Evolutionary conservation across 192 early-diverging fungal genomes (phyloP).

Genomic region (Phlyctochytrium planicorne): DNA sequence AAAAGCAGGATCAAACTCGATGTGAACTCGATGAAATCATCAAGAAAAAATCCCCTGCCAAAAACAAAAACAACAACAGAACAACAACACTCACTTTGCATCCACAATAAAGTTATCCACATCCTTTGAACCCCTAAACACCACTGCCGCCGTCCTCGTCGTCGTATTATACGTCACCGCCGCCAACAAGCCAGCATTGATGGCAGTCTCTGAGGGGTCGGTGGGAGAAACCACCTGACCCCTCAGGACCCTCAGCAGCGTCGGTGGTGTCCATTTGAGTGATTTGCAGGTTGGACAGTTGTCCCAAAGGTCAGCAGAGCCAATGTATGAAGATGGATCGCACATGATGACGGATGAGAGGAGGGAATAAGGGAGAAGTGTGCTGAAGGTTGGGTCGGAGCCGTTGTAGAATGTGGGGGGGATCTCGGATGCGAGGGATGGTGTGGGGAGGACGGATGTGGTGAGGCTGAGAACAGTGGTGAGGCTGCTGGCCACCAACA

Average conservation of each 20-base stretch:
- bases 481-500: too few species aligned
- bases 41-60: too few species aligned
- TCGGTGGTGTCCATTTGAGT: neutral
- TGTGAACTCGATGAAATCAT: too few species aligned
- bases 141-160: neutral
- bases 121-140: neutral
- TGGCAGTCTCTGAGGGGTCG: too few species aligned
- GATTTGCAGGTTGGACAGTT: too few species aligned
- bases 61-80: too few species aligned
- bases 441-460: neutral
- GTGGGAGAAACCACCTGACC: too few species aligned
- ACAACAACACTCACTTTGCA: neutral
- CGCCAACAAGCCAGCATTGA: too few species aligned
- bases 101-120: neutral
- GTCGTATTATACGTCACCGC: neutral
- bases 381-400: neutral
- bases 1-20: too few species aligned
- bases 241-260: neutral
- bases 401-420: neutral
- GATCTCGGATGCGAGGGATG: neutral
- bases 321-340: neutral
- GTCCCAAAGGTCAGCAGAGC: too few species aligned
- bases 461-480: too few species aligned
- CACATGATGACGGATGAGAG: neutral
- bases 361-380: neutral